phyloP scores from a whole-genome alignment of 345 rosid genomes.

The Noccaea bulbosa region DNA sequence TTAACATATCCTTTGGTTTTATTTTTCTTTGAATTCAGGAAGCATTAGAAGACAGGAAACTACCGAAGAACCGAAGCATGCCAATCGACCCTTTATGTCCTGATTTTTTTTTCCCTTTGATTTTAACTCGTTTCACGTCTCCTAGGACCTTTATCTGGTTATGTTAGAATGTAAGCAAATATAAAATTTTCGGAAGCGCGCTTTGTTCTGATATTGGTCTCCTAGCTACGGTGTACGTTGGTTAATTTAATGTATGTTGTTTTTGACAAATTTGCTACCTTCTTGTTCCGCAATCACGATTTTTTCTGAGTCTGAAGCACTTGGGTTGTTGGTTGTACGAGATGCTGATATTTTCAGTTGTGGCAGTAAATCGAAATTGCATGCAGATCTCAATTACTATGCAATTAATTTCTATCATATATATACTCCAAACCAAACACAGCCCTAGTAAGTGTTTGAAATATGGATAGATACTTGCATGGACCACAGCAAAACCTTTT shows the following conservation, averaged over 20 bases:
- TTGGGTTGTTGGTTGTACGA: slow-evolving; percentile 17
- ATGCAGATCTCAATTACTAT: slow-evolving; percentile 1
- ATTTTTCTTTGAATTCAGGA: slow-evolving; percentile 18
- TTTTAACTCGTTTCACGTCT: slow-evolving; percentile 17
- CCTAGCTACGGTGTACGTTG: slow-evolving; percentile 23
- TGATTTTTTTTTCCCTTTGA: neutral
- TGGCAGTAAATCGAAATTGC: slow-evolving; percentile 9
- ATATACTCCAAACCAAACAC: slow-evolving; percentile 2
- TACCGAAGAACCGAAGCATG: slow-evolving; percentile 2
- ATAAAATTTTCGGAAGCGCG: slow-evolving; percentile 3
- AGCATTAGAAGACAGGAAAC: slow-evolving; percentile 6
- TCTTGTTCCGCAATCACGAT: slow-evolving; percentile 2
- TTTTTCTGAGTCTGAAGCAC: slow-evolving; percentile 3
- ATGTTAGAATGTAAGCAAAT: slow-evolving; percentile 26
- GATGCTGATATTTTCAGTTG: neutral
- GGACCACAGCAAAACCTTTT: slow-evolving; percentile 39
- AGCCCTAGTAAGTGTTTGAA: slow-evolving; percentile 12
- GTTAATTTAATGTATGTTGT: slow-evolving; percentile 5
- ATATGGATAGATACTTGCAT: slow-evolving; percentile 32
- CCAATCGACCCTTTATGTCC: slow-evolving; percentile 7
- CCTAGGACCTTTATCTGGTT: slow-evolving; percentile 20
- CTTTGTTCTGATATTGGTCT: neutral
- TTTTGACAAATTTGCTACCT: neutral
- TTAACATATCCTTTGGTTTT: neutral
- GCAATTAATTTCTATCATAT: neutral